phyloP scores from a whole-genome alignment of 1,284 basidiomycete genomes.

The Austroboletus niveus region DNA sequence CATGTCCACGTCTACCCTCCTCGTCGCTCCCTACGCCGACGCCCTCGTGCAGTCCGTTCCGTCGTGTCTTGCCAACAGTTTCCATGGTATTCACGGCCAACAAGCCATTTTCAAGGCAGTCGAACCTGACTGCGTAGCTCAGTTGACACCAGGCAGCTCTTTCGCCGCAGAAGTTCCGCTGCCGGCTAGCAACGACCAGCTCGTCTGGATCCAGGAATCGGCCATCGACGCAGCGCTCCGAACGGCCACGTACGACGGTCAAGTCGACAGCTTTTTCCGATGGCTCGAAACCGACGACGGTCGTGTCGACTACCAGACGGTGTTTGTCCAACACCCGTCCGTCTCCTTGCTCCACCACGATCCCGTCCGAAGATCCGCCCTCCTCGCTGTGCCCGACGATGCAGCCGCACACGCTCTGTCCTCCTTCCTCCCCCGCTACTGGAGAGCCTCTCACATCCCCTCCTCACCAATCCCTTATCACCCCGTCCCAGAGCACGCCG shows the following conservation, averaged over 20 bases:
- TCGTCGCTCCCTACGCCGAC: constrained; percentile 26
- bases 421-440: constrained; percentile 55
- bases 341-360: constrained; percentile 17
- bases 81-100: constrained; percentile 51
- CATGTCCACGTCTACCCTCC: constrained; percentile 18
- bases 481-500: constrained; percentile 52
- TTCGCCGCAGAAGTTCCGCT: constrained; percentile 23
- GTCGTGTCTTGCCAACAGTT: constrained; percentile 49
- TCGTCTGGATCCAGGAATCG: constrained; percentile 62
- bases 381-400: constrained; percentile 22
- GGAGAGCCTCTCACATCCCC: constrained; percentile 58
- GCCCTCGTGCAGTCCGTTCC: constrained; percentile 21
- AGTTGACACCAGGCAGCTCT: background rate
- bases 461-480: constrained; percentile 42
- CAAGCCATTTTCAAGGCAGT: constrained; percentile 48
- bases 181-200: constrained; percentile 33
- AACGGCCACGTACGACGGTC: constrained; percentile 23
- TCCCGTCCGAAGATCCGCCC: constrained; percentile 11
- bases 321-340: constrained; percentile 7
- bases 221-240: constrained; percentile 46
- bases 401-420: constrained; percentile 34
- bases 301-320: constrained; percentile 17
- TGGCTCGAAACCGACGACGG: constrained; percentile 22
- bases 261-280: constrained; percentile 35
- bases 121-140: constrained; percentile 36